Conservation (phyloP, 2,329 filamentous ascomycete species). For the Fusarium lyarnte region DNA sequence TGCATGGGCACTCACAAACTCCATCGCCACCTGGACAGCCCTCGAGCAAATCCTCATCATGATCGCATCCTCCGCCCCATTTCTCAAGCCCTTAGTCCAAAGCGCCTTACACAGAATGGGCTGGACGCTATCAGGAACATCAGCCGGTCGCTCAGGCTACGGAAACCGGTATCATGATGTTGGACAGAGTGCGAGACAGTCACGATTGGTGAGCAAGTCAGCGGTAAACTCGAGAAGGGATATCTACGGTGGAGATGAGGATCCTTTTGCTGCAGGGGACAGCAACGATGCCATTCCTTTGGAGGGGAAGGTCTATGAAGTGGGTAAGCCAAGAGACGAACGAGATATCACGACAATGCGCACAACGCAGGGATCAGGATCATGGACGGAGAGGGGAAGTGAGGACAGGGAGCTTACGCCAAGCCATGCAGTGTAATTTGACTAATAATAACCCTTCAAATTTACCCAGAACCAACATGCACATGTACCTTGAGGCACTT, state of each 20-base stretch:
- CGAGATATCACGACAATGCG: neutral
- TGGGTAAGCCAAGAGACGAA: neutral
- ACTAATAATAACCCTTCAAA: neutral
- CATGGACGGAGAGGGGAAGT: conserved; percentile 9
- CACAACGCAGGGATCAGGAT: neutral
- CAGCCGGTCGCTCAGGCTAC: conserved; percentile 3
- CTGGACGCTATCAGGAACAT: conserved; percentile 11
- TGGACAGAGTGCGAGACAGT: neutral
- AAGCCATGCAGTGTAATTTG: conserved; percentile 13
- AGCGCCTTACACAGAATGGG: neutral
- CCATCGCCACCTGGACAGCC: conserved; percentile 19
- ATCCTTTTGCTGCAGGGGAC: conserved; percentile 2
- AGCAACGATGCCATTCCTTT: conserved; percentile 8
- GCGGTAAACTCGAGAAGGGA: neutral
- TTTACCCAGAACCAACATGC: neutral
- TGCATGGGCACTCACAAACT: conserved; percentile 15
- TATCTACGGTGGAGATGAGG: conserved; percentile 6
- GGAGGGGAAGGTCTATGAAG: neutral
- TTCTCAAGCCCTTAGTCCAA: conserved; percentile 6
- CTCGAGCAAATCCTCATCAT: conserved; percentile 26
- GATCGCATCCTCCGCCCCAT: conserved; percentile 18
- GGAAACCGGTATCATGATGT: neutral
- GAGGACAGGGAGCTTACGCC: conserved; percentile 16
- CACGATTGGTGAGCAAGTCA: neutral
- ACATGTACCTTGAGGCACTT: neutral